Conservation (phyloP, 768 basidiomycete genomes). For the Stropharia rugosoannulata region DNA sequence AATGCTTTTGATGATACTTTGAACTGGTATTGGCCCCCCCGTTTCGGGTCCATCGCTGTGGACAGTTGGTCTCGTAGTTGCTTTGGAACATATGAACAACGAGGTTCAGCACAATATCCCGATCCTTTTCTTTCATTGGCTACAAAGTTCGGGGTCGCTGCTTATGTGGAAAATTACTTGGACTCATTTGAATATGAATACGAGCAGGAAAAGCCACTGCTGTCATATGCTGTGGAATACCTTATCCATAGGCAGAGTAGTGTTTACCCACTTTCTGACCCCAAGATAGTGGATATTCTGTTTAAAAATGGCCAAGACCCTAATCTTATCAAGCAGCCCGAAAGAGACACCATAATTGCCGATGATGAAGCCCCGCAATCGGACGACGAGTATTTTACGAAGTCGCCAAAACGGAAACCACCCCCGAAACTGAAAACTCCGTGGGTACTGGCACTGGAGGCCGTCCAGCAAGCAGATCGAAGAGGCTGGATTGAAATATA, state of each 20-base stretch:
- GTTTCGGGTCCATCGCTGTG: slow-evolving; percentile 1
- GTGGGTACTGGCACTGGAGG: slow-evolving; percentile 8
- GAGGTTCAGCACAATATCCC: slow-evolving; percentile 3
- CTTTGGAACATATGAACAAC: slow-evolving; percentile 11
- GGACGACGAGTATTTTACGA: neutral
- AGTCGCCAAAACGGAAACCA: neutral
- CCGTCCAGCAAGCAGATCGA: slow-evolving; percentile 8
- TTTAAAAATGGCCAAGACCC: slow-evolving; percentile 10
- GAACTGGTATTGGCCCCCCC: slow-evolving; percentile 12
- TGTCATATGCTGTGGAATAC: slow-evolving; percentile 11
- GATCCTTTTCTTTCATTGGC: slow-evolving; percentile 11
- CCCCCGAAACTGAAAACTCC: slow-evolving; percentile 6
- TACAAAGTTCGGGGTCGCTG: slow-evolving; percentile 6
- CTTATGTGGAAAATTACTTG: slow-evolving; percentile 7
- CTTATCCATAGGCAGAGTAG: slow-evolving; percentile 9
- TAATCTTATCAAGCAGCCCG: slow-evolving; percentile 6
- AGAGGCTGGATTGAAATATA: slow-evolving; percentile 8
- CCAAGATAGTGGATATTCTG: slow-evolving; percentile 4
- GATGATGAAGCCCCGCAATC: neutral
- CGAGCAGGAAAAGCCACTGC: slow-evolving; percentile 7
- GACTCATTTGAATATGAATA: slow-evolving; percentile 10
- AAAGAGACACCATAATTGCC: neutral
- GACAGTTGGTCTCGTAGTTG: slow-evolving; percentile 12
- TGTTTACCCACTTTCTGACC: slow-evolving; percentile 8
- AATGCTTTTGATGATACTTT: slow-evolving; percentile 11